Evolutionary conservation across 2,329 filamentous ascomycete genomes (phyloP).

Genomic region (Fusarium penzigii): DNA sequence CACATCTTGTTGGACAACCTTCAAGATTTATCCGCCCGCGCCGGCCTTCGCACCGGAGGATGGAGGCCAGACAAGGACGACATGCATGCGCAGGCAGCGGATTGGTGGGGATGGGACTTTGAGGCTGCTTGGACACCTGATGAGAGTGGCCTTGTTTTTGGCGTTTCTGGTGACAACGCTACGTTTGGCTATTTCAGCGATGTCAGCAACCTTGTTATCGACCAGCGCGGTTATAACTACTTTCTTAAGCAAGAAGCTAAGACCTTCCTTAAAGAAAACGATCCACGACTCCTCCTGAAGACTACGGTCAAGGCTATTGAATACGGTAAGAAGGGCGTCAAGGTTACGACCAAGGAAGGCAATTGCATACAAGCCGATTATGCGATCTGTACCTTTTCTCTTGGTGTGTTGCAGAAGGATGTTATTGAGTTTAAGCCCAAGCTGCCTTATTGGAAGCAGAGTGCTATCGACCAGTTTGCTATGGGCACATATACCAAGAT

Average conservation of each 20-base stretch:
- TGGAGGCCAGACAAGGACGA: conserved; percentile 61
- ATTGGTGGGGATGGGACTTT: conserved; percentile 62
- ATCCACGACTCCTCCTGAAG: conserved; percentile 58
- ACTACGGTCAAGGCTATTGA: conserved; percentile 57
- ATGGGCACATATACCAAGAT: conserved; percentile 77
- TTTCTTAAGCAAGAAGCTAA: conserved; percentile 59
- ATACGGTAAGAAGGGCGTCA: conserved; percentile 55
- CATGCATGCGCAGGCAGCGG: conserved; percentile 57
- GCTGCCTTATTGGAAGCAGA: conserved; percentile 65
- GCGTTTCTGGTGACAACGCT: conserved; percentile 57
- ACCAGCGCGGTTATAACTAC: conserved; percentile 61
- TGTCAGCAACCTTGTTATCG: conserved; percentile 62
- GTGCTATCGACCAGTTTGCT: conserved; percentile 62
- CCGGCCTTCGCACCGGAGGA: conserved; percentile 58
- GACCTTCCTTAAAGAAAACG: conserved; percentile 55
- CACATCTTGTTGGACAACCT: conserved; percentile 58
- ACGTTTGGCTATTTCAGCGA: conserved; percentile 63
- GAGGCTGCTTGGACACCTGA: conserved; percentile 60
- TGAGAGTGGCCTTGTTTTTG: conserved; percentile 55
- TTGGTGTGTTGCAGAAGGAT: conserved; percentile 67
- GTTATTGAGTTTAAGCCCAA: conserved; percentile 57
- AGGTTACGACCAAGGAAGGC: conserved; percentile 52
- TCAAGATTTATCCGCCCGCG: conserved; percentile 61
- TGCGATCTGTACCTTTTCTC: conserved; percentile 66
- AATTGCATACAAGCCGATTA: conserved; percentile 60